phyloP scores from a whole-genome alignment of 1,139 yeast species.

The Tardiomyces blankii region DNA sequence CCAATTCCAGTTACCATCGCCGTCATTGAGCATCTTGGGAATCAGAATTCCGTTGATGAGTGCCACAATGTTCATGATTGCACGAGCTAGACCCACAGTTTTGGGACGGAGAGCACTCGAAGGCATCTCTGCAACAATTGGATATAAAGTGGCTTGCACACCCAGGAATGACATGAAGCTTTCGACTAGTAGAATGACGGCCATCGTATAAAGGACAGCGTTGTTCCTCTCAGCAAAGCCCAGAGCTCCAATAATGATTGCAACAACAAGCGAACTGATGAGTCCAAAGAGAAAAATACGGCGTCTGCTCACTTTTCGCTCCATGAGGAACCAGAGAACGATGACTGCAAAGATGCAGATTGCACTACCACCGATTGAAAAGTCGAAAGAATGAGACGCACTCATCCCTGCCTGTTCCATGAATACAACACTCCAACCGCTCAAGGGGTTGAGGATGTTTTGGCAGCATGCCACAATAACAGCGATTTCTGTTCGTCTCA shows the following conservation, averaged over 20 bases:
- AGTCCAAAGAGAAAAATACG: constrained; percentile 25
- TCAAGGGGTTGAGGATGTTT: constrained; percentile 39
- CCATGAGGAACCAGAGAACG: constrained; percentile 39
- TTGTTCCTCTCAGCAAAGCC: background rate
- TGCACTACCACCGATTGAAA: constrained; percentile 22
- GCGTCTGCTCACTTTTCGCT: constrained; percentile 37
- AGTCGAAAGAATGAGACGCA: constrained; percentile 13
- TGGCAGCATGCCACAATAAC: constrained; percentile 40
- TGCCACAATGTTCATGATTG: constrained; percentile 31
- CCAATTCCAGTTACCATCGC: constrained; percentile 39
- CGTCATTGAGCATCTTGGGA: constrained; percentile 52
- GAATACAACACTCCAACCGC: constrained; percentile 20
- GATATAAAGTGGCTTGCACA: constrained; percentile 49
- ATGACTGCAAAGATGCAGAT: constrained; percentile 43
- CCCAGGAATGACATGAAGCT: constrained; percentile 37
- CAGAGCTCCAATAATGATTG: constrained; percentile 7
- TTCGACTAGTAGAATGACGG: constrained; percentile 15
- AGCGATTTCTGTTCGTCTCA: constrained; percentile 46
- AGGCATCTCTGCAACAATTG: constrained; percentile 47
- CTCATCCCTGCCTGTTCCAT: constrained; percentile 17
- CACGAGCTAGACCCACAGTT: constrained; percentile 46
- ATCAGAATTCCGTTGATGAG: constrained; percentile 36
- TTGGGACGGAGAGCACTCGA: constrained; percentile 45
- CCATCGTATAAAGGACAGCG: background rate
- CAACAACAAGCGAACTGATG: background rate